Conservation (phyloP, 139 green algal species). For the Coccomyxa sp. region DNA sequence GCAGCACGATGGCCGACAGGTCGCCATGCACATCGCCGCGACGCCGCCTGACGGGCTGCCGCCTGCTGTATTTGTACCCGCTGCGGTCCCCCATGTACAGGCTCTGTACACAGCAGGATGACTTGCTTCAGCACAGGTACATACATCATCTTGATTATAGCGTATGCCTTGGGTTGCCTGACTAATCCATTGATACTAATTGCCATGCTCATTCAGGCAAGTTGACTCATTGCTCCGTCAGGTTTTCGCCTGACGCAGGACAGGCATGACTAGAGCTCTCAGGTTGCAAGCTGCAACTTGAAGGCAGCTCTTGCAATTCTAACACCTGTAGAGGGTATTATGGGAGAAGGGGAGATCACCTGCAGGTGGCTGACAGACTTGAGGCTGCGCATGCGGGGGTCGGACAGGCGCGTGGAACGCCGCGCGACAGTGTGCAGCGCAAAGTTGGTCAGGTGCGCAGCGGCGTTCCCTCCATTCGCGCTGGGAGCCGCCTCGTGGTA, state of each 20-base stretch:
- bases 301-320: not conserved
- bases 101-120: not conserved
- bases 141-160: too few species aligned
- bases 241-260: too few species aligned
- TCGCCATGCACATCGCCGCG: conserved; percentile 31
- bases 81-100: conserved; percentile 13
- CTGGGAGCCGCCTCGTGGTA: not conserved
- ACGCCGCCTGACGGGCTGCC: conserved; percentile 20
- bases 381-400: conserved; percentile 21
- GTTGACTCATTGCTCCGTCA: too few species aligned
- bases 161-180: too few species aligned
- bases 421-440: conserved; percentile 19
- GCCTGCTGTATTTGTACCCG: conserved; percentile 18
- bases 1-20: conserved; percentile 21
- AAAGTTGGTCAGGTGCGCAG: conserved; percentile 15
- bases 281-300: not conserved
- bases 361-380: conserved; percentile 7
- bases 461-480: conserved; percentile 8
- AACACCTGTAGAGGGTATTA: not conserved
- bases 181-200: too few species aligned
- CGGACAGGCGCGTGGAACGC: conserved; percentile 2
- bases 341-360: not conserved
- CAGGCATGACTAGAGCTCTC: too few species aligned
- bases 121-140: not conserved
- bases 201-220: too few species aligned